phyloP scores from a whole-genome alignment of 2,329 filamentous ascomycete genomes.

The Sporothrix luriei region DNA sequence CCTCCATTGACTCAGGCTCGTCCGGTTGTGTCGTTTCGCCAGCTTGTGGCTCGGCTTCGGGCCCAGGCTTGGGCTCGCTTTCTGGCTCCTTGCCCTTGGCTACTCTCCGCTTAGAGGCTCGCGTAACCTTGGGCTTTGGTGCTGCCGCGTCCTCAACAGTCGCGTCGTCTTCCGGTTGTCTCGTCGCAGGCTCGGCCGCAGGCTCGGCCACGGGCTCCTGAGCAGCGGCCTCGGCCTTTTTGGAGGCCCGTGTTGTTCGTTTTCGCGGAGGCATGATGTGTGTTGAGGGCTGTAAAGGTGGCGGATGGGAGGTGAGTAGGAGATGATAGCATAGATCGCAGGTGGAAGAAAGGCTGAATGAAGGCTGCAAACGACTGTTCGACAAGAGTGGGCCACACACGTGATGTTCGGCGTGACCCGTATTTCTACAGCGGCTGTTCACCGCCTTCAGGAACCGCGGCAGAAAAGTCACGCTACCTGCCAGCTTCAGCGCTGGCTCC shows the following conservation, averaged over 20 bases:
- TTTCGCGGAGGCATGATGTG: conserved; percentile 29
- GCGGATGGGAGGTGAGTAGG: neutral
- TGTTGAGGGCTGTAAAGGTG: neutral
- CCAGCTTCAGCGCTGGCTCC: neutral
- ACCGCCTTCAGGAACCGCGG: conserved; percentile 16
- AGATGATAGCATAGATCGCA: neutral
- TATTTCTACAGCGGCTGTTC: neutral
- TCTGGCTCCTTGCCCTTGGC: neutral
- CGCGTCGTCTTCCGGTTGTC: neutral
- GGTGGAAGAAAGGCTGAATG: neutral
- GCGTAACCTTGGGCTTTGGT: conserved; percentile 15
- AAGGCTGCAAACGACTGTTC: neutral
- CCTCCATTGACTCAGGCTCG: neutral
- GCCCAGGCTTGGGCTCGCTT: neutral
- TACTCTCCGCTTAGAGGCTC: conserved; percentile 6
- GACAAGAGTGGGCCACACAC: neutral
- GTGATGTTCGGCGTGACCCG: neutral
- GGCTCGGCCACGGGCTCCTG: conserved; percentile 19
- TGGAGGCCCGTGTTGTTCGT: conserved; percentile 29
- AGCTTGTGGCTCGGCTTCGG: neutral
- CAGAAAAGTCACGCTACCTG: conserved; percentile 1
- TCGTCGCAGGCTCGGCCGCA: neutral
- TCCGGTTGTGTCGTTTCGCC: neutral
- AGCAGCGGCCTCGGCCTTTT: conserved; percentile 26
- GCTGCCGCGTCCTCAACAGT: neutral